Evolutionary conservation across 768 basidiomycete species (phyloP), one percentile per base, ranked within the genome.

Genomic region (Calocybe cyanea): DNA sequence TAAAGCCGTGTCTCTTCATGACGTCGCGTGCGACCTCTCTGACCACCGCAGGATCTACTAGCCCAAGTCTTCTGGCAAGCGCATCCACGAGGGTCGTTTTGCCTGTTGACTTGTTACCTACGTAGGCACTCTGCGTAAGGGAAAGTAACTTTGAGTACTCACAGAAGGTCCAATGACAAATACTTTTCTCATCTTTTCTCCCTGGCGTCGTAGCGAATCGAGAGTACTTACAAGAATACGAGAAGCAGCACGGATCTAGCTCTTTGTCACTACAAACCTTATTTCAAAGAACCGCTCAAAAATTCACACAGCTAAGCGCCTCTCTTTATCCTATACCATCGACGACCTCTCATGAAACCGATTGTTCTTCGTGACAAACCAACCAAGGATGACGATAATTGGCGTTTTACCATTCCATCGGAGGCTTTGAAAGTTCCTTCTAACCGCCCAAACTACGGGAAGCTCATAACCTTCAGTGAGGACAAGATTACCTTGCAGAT

Each of bases 61-160:
- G 48, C 1, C 63, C 61, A 8, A 82, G 54, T 30, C 66, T 64
- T 36, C 64, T 51, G 0, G 70, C 70, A 0, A 84, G 59, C 1
- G 79, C 77, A 28, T 71, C 59, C 58, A 80, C 83, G 2, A 85
- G 69, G 0, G 83, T 85, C 19, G 83, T 81, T 60, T 86, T 87
- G n/a, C 84, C 84, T 10, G 78, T 79, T 13, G 82, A 83, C 61
- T 75, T 61, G 36, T 58, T 47, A 6, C 56, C 17, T 23, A 6
- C 30, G 41, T 42, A 7, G 21, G n/a, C 7, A 39, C 10, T 5
- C 18, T 41, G 46, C 23, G 20, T 32, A 37, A 19, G 7, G 18
- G 14, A 17, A 2, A 3, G 18, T 11, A 41, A 20, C 1, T 13
- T 25, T 28, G 19, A 9, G 18, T 15, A 52, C 70, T 65, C 45